Evolutionary conservation across 2,329 filamentous ascomycete species (phyloP).

Genomic region (Volutella citrinella): DNA sequence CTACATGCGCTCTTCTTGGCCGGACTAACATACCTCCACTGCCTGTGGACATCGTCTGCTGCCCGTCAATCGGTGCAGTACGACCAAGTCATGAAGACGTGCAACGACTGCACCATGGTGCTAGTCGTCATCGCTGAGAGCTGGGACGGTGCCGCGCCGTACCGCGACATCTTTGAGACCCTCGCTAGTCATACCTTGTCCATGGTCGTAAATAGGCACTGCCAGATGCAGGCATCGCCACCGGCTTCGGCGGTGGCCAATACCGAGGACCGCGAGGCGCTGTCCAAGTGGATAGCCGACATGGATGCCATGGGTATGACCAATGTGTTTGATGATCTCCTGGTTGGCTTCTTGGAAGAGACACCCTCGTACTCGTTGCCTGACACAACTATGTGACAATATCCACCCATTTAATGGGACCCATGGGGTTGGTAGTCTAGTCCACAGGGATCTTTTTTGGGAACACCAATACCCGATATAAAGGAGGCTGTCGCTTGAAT

Average conservation of each 20-base stretch:
- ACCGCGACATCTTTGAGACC: conserved; percentile 31
- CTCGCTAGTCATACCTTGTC: conserved; percentile 22
- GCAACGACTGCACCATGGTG: conserved; percentile 29
- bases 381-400: too few relatives aligned
- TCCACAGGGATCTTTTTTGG: too few relatives aligned
- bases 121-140: conserved; percentile 30
- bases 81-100: conserved; percentile 24
- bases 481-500: too few relatives aligned
- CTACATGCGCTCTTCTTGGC: too few relatives aligned
- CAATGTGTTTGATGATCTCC: conserved; percentile 2
- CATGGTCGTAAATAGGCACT: conserved; percentile 12
- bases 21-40: too few relatives aligned
- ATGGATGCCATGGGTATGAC: conserved; percentile 8
- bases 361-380: too few relatives aligned
- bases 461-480: too few relatives aligned
- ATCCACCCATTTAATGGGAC: too few relatives aligned
- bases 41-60: too few relatives aligned
- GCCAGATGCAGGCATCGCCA: not conserved
- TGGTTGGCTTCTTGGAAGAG: too few relatives aligned
- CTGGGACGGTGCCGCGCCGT: conserved; percentile 27
- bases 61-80: too few relatives aligned
- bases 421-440: too few relatives aligned
- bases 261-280: not conserved
- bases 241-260: not conserved
- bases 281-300: conserved; percentile 9